Conservation (phyloP, 257 asterid genomes). For the Capsicum chinense region DNA sequence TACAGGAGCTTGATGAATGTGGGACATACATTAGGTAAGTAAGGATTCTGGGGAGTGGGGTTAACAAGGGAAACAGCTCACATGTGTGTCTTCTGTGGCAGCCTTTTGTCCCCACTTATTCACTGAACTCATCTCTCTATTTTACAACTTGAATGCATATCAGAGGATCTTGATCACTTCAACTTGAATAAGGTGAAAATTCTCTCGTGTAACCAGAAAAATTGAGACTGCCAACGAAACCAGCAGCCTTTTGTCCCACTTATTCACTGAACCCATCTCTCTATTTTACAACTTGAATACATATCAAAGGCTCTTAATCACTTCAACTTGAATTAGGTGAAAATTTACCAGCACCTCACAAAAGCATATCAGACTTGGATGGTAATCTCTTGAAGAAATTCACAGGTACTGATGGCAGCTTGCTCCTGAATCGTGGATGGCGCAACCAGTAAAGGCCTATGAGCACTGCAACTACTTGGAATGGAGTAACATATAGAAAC, state of each 20-base stretch:
- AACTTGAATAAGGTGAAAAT: not conserved
- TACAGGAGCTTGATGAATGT: conserved; percentile 36
- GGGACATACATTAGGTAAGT: not conserved
- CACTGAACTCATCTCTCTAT: conserved; percentile 22
- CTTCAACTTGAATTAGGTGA: not conserved
- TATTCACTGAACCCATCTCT: conserved; percentile 29
- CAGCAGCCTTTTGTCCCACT: not conserved
- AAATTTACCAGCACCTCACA: conserved; percentile 42
- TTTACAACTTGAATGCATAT: conserved; percentile 26
- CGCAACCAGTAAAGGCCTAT: conserved; percentile 71
- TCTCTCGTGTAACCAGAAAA: too few species aligned
- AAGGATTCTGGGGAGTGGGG: conserved; percentile 1
- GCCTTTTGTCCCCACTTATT: conserved; percentile 38
- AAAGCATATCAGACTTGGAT: conserved; percentile 77
- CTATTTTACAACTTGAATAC: conserved; percentile 28
- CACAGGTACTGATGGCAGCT: conserved; percentile 75
- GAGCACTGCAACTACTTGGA: conserved; percentile 71
- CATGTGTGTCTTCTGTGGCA: conserved; percentile 32
- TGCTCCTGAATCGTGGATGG: conserved; percentile 78
- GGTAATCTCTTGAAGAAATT: conserved; percentile 97
- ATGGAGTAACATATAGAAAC: conserved; percentile 73
- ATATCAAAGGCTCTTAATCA: not conserved
- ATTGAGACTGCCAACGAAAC: too few species aligned
- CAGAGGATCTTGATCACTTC: too few species aligned
- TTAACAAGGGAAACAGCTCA: not conserved